These are phyloP conservation scores for Trifolium fragiferum DNA, from an alignment of 306 rosid genomes.

Conservation along the genomic window DNA sequence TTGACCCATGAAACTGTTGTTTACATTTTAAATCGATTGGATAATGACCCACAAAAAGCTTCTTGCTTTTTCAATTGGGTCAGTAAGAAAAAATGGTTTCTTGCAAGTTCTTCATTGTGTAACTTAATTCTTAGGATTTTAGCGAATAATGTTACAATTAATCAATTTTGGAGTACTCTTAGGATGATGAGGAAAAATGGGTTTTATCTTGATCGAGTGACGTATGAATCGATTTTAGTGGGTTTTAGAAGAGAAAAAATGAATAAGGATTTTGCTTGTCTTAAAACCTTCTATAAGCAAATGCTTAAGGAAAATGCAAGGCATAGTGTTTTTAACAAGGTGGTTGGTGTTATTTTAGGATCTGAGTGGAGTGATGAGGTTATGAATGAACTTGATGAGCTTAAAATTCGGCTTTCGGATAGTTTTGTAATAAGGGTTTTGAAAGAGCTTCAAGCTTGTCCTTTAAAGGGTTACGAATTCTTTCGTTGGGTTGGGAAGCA, in stretches of 20 bases:
- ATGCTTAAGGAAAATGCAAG: conserved; percentile 65
- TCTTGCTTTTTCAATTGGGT: conserved; percentile 75
- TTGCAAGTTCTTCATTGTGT: conserved; percentile 64
- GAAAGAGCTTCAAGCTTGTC: conserved; percentile 61
- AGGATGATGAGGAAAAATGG: conserved; percentile 70
- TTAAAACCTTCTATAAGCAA: conserved; percentile 53
- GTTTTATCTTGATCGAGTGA: conserved; percentile 63
- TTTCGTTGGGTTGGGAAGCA: conserved; percentile 66
- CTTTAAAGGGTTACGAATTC: conserved; percentile 63
- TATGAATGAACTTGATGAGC: conserved; percentile 52
- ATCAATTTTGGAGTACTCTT: conserved; percentile 69
- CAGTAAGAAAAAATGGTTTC: conserved; percentile 57
- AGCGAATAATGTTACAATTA: conserved; percentile 56
- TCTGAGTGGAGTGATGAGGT: conserved; percentile 67
- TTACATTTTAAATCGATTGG: conserved; percentile 70
- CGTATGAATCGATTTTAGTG: conserved; percentile 49
- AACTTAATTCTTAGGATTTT: conserved; percentile 68
- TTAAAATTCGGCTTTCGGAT: conserved; percentile 59
- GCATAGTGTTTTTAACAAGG: conserved; percentile 60
- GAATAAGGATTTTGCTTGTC: conserved; percentile 57
- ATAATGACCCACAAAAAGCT: conserved; percentile 67
- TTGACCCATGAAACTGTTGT: conserved; percentile 72
- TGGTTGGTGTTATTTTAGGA: conserved; percentile 55
- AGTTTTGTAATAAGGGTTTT: conserved; percentile 62
- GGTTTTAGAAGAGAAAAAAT: conserved; percentile 56